Base-by-base conservation (phyloP, 441 rosid genomes). In the Erodium chrysanthum region DNA sequence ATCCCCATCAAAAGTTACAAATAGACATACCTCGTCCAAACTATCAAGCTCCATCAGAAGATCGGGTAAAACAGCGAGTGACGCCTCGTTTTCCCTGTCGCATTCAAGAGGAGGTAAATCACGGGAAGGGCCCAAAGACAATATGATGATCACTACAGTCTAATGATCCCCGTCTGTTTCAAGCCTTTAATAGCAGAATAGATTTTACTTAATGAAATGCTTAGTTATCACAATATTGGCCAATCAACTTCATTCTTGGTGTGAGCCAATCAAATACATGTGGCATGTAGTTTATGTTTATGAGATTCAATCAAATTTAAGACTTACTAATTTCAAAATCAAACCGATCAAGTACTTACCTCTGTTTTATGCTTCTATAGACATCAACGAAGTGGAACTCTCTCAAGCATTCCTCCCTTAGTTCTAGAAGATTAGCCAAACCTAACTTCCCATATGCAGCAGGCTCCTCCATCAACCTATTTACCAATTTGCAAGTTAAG, bases 361-460 rank as follows among this genome's bases (percentile, higher is more conserved):
- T 91, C 81, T 74, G 97, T 79, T 94, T 94, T 84, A 91, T 88
- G 82, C 92, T 91, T 88, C 96, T 89, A 70, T 94, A 94, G 73
- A 85, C 94, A 85, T 91, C 97, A 67, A 79, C 84, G 80, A 94
- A 94, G n/a, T 94, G 92, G 78, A 94, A 94, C 77, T 94, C 99
- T 76, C 99, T 90, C 80, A 94, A 74, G 76, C 99, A 94, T 70
- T 94, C 99, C 84, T 94, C 99, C 80, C 99, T 82, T 65, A 94
- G 84, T 73, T 94, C 99, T 86, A 91, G 86, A 27, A 94, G 97
- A 82, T 91, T 91, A 66, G 99, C 99, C 74, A 94, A 82, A 40
- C 99, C 99, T 64, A 94, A 78, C 80, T 94, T 91, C 62, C 97
- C 99, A 78, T 91, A 94, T 68, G 99, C 99, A 66, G 97, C 90